Percentiles rank a stretch among this genome's conserved stretches.
These are phyloP conservation scores for Globisporangium iwayamae DNA, from an alignment of 352 stramenopile genomes.

Conservation along the genomic window DNA sequence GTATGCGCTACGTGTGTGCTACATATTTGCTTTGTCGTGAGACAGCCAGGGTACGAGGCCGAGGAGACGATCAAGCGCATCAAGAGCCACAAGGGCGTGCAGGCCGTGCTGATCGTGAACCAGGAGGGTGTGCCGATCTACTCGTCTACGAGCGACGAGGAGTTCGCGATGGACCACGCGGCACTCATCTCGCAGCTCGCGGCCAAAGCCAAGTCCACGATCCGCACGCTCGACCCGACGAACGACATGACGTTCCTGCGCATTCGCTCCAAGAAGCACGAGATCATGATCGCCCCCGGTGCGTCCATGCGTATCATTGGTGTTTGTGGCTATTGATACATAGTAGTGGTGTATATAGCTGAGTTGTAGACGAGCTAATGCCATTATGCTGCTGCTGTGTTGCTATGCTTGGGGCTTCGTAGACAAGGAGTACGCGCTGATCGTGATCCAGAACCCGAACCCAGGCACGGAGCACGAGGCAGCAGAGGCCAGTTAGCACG, in stretches of 20 bases:
- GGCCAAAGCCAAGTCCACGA: constrained; percentile 88
- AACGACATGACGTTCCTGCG: constrained; percentile 93
- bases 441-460: constrained; percentile 91
- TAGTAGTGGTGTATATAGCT: neutral
- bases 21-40: neutral
- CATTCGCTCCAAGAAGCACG: constrained; percentile 92
- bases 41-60: constrained; percentile 84
- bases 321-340: constrained; percentile 7
- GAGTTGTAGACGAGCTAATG: neutral
- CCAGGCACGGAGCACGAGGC: constrained; percentile 40
- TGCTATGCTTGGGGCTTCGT: neutral
- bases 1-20: neutral
- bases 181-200: constrained; percentile 86
- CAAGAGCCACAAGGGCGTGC: constrained; percentile 92
- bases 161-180: constrained; percentile 86
- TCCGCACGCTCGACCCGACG: constrained; percentile 88
- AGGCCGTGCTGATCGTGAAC: constrained; percentile 93
- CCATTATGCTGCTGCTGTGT: neutral
- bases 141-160: constrained; percentile 88
- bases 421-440: constrained; percentile 93
- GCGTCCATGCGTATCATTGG: neutral
- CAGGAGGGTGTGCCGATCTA: constrained; percentile 91
- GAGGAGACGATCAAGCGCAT: constrained; percentile 95
- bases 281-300: constrained; percentile 92
- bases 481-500: constrained; percentile 22